Conservation (phyloP, 352 stramenopile species). For the Halophytophthora polymorphica region DNA sequence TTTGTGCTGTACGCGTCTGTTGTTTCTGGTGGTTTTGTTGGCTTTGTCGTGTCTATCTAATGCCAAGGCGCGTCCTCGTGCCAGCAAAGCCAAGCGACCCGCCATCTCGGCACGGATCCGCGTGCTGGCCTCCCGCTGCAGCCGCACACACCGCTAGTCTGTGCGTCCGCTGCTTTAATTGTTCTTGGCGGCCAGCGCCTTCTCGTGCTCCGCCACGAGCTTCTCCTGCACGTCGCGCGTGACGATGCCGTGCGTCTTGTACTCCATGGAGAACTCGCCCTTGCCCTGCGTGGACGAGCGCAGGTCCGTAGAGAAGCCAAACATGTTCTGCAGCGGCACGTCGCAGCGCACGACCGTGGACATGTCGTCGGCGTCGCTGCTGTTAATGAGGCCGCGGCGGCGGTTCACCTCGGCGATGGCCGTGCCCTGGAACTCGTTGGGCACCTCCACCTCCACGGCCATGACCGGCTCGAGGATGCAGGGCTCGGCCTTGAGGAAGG, state of each 20-base stretch:
- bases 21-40: too few species aligned
- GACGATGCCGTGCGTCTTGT: constrained; percentile 95
- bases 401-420: constrained; percentile 94
- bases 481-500: constrained; percentile 91
- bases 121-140: too few species aligned
- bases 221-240: constrained; percentile 93
- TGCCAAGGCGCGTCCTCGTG: too few species aligned
- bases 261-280: constrained; percentile 99
- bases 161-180: constrained; percentile 34
- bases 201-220: constrained; percentile 92
- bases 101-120: too few species aligned
- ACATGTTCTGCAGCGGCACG: constrained; percentile 98
- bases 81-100: too few species aligned
- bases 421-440: constrained; percentile 95
- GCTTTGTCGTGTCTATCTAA: too few species aligned
- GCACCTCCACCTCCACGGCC: constrained; percentile 92
- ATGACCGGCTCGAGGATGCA: constrained; percentile 97
- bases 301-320: constrained; percentile 98
- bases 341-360: constrained; percentile 90
- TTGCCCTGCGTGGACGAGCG: constrained; percentile 95
- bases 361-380: constrained; percentile 94
- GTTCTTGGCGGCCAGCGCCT: constrained; percentile 80
- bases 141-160: not conserved
- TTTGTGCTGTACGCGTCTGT: too few species aligned
- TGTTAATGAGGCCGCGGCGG: constrained; percentile 95